phyloP scores from a whole-genome alignment of 2,329 filamentous ascomycete species.

The Orbilia blumenaviensis region DNA sequence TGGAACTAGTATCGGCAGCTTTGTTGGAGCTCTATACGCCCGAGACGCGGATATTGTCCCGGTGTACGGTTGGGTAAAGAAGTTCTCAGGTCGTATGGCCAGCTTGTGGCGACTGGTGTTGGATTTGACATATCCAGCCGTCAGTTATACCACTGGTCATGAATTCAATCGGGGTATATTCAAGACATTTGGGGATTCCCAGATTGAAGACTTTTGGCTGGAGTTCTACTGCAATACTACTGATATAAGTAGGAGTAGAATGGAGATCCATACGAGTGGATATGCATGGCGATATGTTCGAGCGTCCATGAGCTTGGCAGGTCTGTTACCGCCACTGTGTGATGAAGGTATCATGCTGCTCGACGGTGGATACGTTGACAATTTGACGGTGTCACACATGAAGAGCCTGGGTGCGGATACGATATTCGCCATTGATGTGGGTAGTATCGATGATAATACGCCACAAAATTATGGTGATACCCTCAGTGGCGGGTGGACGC shows the following conservation, averaged over 20 bases:
- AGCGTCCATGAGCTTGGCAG: constrained; percentile 95
- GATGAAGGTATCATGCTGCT: constrained; percentile 97
- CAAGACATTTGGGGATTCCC: constrained; percentile 95
- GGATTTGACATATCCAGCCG: constrained; percentile 93
- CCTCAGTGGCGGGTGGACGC: constrained; percentile 92
- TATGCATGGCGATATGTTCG: constrained; percentile 98
- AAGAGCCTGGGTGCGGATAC: constrained; percentile 90
- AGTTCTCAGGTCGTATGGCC: constrained; percentile 97
- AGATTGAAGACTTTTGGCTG: constrained; percentile 99
- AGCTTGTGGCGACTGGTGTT: constrained; percentile 99
- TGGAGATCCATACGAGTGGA: constrained; percentile 92
- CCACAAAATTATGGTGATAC: constrained; percentile 94
- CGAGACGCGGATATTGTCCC: constrained; percentile 96
- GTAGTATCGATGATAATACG: constrained; percentile 87
- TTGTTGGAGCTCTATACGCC: constrained; percentile 93
- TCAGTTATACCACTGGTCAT: constrained; percentile 94
- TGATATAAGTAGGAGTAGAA: constrained; percentile 92
- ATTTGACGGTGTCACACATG: constrained; percentile 96
- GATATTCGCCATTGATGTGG: constrained; percentile 95
- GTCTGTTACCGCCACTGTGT: constrained; percentile 89
- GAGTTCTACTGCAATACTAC: constrained; percentile 99
- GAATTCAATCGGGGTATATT: constrained; percentile 99
- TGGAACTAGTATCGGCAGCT: constrained; percentile 94
- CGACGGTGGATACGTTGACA: constrained; percentile 96
- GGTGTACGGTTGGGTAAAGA: constrained; percentile 96